These are phyloP conservation scores for Phialemonium atrogriseum DNA, from an alignment of 2,329 filamentous ascomycete genomes.

Conservation along the genomic window DNA sequence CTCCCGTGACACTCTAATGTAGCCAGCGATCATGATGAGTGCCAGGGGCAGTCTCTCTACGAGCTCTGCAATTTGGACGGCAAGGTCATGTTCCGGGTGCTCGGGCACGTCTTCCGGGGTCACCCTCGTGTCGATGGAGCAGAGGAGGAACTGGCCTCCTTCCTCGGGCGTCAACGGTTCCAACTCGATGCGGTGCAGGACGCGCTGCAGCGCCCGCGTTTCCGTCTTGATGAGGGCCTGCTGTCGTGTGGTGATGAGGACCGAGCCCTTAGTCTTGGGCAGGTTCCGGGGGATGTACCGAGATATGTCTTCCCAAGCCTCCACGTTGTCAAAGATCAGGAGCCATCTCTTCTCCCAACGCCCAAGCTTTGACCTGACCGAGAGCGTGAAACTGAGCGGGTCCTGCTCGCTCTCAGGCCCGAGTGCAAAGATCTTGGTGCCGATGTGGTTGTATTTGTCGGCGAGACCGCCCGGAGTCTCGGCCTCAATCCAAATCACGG, in stretches of 20 bases:
- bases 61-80: constrained; percentile 7
- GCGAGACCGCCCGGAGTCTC: constrained; percentile 7
- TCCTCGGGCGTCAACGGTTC: constrained; percentile 4
- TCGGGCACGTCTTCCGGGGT: neutral
- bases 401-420: neutral
- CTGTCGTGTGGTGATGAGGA: constrained; percentile 9
- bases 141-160: constrained; percentile 6
- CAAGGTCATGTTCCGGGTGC: constrained; percentile 10
- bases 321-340: constrained; percentile 15
- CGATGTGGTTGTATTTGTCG: constrained; percentile 6
- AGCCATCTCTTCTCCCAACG: constrained; percentile 8
- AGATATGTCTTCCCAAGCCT: constrained; percentile 7
- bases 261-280: constrained; percentile 7
- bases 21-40: constrained; percentile 13
- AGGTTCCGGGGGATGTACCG: constrained; percentile 8
- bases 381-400: neutral
- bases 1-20: constrained; percentile 10
- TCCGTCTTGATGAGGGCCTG: constrained; percentile 1
- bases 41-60: constrained; percentile 12
- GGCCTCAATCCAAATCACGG: constrained; percentile 10
- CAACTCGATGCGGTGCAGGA: constrained; percentile 3
- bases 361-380: constrained; percentile 5
- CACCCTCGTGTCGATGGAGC: constrained; percentile 4
- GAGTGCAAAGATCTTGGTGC: neutral
- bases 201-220: neutral